These are phyloP conservation scores for Pistacia vera DNA, from an alignment of 345 rosid genomes.

Conservation along the genomic window DNA sequence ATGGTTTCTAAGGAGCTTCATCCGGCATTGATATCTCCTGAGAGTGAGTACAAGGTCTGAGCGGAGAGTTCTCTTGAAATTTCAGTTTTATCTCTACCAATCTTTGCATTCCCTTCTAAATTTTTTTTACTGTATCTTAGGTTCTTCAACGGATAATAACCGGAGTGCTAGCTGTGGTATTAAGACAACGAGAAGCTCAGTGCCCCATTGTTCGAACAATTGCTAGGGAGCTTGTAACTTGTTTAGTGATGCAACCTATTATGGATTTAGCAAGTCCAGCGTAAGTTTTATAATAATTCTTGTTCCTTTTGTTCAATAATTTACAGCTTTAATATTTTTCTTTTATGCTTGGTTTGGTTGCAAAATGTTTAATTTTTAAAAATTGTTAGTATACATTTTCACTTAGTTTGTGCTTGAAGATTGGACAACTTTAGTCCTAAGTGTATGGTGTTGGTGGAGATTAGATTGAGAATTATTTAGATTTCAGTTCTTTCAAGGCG, in stretches of 20 bases:
- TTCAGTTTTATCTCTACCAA: constrained; percentile 9
- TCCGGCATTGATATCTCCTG: constrained; percentile 84
- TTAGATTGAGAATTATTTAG: background rate
- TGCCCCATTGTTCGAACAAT: constrained; percentile 86
- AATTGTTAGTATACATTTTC: background rate
- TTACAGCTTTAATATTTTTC: background rate
- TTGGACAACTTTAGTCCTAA: background rate
- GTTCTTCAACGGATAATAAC: constrained; percentile 83
- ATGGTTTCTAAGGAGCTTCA: constrained; percentile 88
- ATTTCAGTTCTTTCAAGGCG: background rate
- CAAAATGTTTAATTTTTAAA: background rate
- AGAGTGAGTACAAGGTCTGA: constrained; percentile 99
- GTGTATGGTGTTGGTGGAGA: background rate
- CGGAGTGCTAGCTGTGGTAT: constrained; percentile 80
- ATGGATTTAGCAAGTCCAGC: constrained; percentile 79
- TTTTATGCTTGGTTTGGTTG: background rate
- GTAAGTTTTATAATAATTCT: constrained; percentile 48
- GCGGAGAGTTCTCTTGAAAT: constrained; percentile 36
- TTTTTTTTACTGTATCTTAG: constrained; percentile 33
- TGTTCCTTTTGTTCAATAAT: constrained; percentile 12
- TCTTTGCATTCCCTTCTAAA: constrained; percentile 15
- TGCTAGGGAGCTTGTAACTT: constrained; percentile 94
- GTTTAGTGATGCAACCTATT: constrained; percentile 91
- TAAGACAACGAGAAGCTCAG: constrained; percentile 91
- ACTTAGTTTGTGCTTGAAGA: background rate